Conservation (phyloP, 2,329 filamentous ascomycete species). For the Penicillium sp. region DNA sequence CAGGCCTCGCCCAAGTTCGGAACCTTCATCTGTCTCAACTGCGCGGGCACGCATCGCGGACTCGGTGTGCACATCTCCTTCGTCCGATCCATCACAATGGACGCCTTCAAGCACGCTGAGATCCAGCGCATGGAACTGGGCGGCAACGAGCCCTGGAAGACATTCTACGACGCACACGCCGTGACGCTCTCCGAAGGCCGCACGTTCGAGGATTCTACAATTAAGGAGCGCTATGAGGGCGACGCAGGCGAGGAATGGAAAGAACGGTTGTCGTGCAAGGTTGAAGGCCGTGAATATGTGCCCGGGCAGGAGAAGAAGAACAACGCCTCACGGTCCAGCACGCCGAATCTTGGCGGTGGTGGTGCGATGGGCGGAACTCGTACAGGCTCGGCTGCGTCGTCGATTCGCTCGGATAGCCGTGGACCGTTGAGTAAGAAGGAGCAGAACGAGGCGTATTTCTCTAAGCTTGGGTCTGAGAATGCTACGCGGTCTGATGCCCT, state of each 20-base stretch:
- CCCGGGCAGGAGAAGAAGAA: conserved; percentile 58
- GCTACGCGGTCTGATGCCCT: conserved; percentile 66
- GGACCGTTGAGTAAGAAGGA: conserved; percentile 51
- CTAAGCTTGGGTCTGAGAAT: conserved; percentile 76
- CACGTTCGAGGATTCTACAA: conserved; percentile 79
- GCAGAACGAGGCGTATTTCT: conserved; percentile 84
- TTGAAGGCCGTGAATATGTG: conserved; percentile 82
- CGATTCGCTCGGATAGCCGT: conserved; percentile 23
- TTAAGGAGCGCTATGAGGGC: conserved; percentile 83
- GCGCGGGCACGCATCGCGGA: conserved; percentile 88
- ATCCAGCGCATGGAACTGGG: conserved; percentile 90
- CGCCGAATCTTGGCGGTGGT: conserved; percentile 16
- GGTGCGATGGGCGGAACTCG: conserved; percentile 5
- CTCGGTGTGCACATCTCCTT: conserved; percentile 98
- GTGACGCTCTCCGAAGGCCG: conserved; percentile 62
- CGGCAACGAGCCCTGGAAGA: conserved; percentile 80
- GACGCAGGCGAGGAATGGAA: conserved; percentile 95
- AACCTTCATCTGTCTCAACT: conserved; percentile 96
- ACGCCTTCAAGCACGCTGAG: conserved; percentile 90
- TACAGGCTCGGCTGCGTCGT: conserved; percentile 22
- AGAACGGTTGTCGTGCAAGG: conserved; percentile 77
- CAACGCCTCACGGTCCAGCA: conserved; percentile 28
- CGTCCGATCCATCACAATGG: conserved; percentile 96
- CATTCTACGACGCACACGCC: conserved; percentile 74
- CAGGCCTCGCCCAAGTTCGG: conserved; percentile 87